Evolutionary conservation across 1,284 basidiomycete genomes (phyloP), one percentile per base, ranked within the genome.

Genomic region (Rhodotorula sp.): DNA sequence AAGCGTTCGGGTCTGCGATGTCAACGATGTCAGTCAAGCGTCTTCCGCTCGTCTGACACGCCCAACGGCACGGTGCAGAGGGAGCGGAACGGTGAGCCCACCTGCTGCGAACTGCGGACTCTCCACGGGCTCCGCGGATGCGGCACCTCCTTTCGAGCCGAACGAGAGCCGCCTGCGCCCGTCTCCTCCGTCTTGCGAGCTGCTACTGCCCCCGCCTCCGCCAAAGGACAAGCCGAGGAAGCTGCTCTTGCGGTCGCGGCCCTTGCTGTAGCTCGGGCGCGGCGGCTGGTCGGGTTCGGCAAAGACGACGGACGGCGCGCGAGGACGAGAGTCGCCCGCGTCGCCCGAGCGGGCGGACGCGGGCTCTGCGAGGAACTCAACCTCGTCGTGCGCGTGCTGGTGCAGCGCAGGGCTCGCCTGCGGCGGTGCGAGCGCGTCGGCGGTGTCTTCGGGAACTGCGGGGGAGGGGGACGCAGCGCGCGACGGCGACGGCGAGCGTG

Each of bases 201-300:
- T 25, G 54, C 44, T 60, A 4, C n/a, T n/a, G 12, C n/a, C 16
- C 16, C 64, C 45, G 14, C 58, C 46, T 23, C 50, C 27, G 9
- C 64, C 70, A 41, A 68, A 57, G 1, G 66, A 66, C 17, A 72
- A 45, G 27, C 70, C 70, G 50, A 67, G 42, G 25, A 72, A 72
- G 60, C 70, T 72, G 50, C 61, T 58, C 59, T 68, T 66, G n/a
- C 70, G 63, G 14, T 61, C 60, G 16, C 70, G 42, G 25, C 59
- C 23, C 0, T 59, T 19, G 23, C 55, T 23, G 23, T 4, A 27
- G 1, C 44, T n/a, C 50, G 21, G n/a, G 7, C 41, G 60, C 34
- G 34, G 54, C 45, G 34, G 34, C n/a, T 46, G 16, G 16, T 52
- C 59, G 4, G 66, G 67, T 41, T 66, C 63, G 45, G 66, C 27